These are phyloP conservation scores for Chamaecrista fasciculata DNA, from an alignment of 306 rosid species.

Conservation along the genomic window DNA sequence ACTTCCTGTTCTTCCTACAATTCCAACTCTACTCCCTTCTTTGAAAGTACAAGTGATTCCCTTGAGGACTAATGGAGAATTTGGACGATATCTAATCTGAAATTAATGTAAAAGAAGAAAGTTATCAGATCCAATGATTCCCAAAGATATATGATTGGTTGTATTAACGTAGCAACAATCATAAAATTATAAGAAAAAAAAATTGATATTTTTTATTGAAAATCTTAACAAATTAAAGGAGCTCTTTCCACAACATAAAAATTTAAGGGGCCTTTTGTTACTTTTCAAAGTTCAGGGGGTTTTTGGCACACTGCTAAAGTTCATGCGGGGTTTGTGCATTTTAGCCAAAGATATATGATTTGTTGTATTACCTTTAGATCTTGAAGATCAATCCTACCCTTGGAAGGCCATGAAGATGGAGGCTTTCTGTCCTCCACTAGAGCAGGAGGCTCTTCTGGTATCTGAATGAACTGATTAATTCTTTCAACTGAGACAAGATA, in stretches of 20 bases:
- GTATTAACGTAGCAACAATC: no score
- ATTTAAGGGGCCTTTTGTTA: no score
- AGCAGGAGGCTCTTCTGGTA: constrained; percentile 56
- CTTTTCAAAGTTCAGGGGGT: no score
- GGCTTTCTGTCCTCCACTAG: constrained; percentile 52
- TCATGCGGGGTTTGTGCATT: no score
- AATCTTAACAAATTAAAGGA: no score
- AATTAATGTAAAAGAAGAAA: not conserved
- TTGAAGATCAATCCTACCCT: constrained; percentile 60
- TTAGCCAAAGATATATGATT: not conserved
- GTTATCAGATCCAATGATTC: not conserved
- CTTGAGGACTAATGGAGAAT: constrained; percentile 55
- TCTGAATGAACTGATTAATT: constrained; percentile 72
- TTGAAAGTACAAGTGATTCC: constrained; percentile 60
- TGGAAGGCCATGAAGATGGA: constrained; percentile 59
- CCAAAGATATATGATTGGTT: no score
- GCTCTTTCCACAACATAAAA: no score
- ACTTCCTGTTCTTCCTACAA: constrained; percentile 78
- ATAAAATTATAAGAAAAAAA: no score
- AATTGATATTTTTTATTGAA: no score
- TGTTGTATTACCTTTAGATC: constrained; percentile 42
- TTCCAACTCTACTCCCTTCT: constrained; percentile 60
- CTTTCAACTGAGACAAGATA: constrained; percentile 60
- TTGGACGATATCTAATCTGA: constrained; percentile 60
- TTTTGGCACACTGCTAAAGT: no score